Conservation (phyloP, 345 rosid genomes). For the Euphorbia peplus region DNA sequence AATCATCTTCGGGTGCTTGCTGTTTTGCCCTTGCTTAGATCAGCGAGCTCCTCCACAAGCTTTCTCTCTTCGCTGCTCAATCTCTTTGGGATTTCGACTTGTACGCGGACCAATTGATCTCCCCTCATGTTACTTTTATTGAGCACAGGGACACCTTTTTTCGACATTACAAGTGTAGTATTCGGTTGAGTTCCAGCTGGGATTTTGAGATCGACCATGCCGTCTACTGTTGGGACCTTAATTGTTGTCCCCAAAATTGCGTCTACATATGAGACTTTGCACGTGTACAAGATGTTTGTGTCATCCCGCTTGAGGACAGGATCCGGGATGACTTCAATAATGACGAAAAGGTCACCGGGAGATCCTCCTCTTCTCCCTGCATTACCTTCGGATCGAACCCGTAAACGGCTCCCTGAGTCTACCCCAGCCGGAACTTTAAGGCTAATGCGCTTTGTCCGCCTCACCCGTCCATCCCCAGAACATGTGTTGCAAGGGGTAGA, state of each 20-base stretch:
- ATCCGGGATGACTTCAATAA: constrained; percentile 81
- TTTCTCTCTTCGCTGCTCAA: constrained; percentile 82
- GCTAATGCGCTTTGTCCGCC: constrained; percentile 85
- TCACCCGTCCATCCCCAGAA: constrained; percentile 87
- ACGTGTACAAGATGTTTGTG: constrained; percentile 75
- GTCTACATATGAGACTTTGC: constrained; percentile 85
- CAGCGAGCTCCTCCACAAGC: constrained; percentile 85
- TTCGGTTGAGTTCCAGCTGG: constrained; percentile 95
- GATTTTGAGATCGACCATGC: constrained; percentile 86
- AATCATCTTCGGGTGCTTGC: constrained; percentile 45
- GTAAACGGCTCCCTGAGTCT: constrained; percentile 87
- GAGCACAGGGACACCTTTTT: constrained; percentile 84
- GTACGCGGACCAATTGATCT: constrained; percentile 94
- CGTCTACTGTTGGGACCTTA: constrained; percentile 93
- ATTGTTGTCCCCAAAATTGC: constrained; percentile 86
- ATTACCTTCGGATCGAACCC: constrained; percentile 93
- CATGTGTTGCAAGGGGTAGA: constrained; percentile 73
- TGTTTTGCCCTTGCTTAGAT: constrained; percentile 80
- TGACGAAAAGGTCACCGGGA: constrained; percentile 82
- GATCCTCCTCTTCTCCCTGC: constrained; percentile 94
- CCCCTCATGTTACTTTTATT: constrained; percentile 91
- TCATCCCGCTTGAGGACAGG: constrained; percentile 82
- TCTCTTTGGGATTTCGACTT: constrained; percentile 93
- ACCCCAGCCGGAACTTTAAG: constrained; percentile 96
- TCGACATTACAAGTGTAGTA: constrained; percentile 91